Evolutionary conservation across 352 stramenopile species (phyloP).

Genomic region (Globisporangium cystogenes): DNA sequence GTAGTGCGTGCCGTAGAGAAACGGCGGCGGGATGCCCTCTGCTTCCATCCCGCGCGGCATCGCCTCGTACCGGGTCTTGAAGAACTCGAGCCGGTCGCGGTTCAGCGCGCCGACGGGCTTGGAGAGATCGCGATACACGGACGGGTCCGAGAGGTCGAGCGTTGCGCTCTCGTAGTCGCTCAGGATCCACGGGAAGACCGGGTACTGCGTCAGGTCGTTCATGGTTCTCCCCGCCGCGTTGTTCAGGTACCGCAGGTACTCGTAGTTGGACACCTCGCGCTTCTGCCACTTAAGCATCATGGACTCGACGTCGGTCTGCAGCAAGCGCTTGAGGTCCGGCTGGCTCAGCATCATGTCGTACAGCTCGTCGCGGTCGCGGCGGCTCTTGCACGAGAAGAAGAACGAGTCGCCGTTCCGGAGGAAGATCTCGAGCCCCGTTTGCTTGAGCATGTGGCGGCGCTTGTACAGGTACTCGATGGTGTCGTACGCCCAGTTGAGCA

Average conservation of each 20-base stretch:
- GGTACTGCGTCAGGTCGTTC: conserved; percentile 94
- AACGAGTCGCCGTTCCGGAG: conserved; percentile 60
- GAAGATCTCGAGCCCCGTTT: conserved; percentile 86
- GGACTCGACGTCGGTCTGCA: conserved; percentile 58
- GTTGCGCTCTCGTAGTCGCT: conserved; percentile 80
- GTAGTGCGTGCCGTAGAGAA: conserved; percentile 96
- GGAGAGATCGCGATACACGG: conserved; percentile 91
- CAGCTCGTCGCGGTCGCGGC: conserved; percentile 64
- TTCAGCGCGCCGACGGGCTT: conserved; percentile 95
- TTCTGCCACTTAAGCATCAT: conserved; percentile 84
- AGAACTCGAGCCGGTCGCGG: conserved; percentile 80
- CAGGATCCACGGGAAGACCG: conserved; percentile 97
- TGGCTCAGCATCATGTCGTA: conserved; percentile 84
- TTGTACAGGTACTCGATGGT: conserved; percentile 81
- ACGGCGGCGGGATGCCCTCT: conserved; percentile 86
- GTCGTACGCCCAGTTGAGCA: conserved; percentile 80
- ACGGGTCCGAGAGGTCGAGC: conserved; percentile 81
- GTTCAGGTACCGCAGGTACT: conserved; percentile 89
- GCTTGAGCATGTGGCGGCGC: conserved; percentile 81
- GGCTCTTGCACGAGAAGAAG: conserved; percentile 78
- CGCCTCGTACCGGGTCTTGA: conserved; percentile 81
- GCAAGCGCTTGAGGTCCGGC: conserved; percentile 51
- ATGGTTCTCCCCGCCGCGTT: conserved; percentile 78
- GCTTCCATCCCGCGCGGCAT: conserved; percentile 86
- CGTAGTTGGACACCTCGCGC: conserved; percentile 93